Evolutionary conservation across 163 green algal species (phyloP), one percentile per base, ranked within the genome.

Genomic region (Volvox carteri): DNA sequence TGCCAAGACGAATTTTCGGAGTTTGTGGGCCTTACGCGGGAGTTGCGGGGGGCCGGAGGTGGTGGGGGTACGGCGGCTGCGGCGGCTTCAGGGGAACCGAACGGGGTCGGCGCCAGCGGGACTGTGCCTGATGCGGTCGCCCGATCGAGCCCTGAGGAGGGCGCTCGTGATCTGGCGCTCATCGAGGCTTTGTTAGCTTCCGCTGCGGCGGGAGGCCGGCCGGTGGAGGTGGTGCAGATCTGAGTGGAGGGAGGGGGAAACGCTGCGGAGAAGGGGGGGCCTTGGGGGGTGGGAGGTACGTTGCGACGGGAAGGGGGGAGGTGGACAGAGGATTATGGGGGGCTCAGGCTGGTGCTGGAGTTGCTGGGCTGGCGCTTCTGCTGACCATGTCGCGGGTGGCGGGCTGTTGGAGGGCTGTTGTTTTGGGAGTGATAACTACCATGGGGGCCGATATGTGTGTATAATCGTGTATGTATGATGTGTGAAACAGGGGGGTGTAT

Each of bases 181-280:
- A 73, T 92, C 5, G 62, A 90, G 74, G 89, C 89, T 50, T 67
- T 92, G 52, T 41, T 92, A 73, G 23, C 42, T 30, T 89, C 80
- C 11, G 35, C 62, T 23, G 86, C 86, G 16, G 48, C 25, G 58
- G 62, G 46, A 3, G 85, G 85, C 9, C 33, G 70, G 58, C 18
- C 73, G 42, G 85, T 90, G 41, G 1, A 2, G 37, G 85, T 90
- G 56, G 35, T 35, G 56, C 85, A 90, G 85, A 60, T 86, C 4
- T 88, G 60, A 86, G 28, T 14, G 48, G 42, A 1, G 39, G 39
- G 4, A 74, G 62, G 28, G 30, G 28, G 62, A 74, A 33, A 33
- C 6, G 14, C 19, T 46, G 5, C 18, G 67, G 54, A 19, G 7
- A 33, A 9, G 62, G 28, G 30, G 30, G 3, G 4, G 30, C 23